Conservation (phyloP, 768 basidiomycete species). For the Russula sp. region DNA sequence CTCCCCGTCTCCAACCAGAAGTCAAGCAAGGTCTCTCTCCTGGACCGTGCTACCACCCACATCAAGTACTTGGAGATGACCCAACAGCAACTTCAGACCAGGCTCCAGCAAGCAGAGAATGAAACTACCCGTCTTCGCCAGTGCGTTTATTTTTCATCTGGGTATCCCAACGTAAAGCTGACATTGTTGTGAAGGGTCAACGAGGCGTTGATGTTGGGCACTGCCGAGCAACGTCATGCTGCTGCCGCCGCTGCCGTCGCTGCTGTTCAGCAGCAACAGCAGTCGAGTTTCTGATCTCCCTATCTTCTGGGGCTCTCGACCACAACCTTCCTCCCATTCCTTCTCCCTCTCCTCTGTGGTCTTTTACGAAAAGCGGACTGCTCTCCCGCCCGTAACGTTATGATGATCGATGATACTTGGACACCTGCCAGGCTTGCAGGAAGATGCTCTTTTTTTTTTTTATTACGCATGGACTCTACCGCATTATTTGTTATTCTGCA, state of each 20-base stretch:
- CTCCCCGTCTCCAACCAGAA: constrained; percentile 89
- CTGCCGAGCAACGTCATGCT: constrained; percentile 66
- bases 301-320: neutral
- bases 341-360: constrained; percentile 15
- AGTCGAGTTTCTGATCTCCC: constrained; percentile 42
- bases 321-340: neutral
- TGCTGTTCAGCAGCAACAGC: constrained; percentile 42
- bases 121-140: constrained; percentile 75
- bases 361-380: constrained; percentile 25
- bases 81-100: constrained; percentile 65
- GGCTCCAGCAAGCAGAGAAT: constrained; percentile 71
- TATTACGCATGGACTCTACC: constrained; percentile 24
- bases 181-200: constrained; percentile 48
- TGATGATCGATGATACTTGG: constrained; percentile 21
- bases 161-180: constrained; percentile 2
- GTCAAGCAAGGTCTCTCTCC: constrained; percentile 84
- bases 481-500: constrained; percentile 21
- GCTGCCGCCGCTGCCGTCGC: constrained; percentile 51
- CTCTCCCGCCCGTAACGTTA: constrained; percentile 19
- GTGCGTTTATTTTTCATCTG: constrained; percentile 29
- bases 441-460: constrained; percentile 14
- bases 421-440: constrained; percentile 25
- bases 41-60: constrained; percentile 84
- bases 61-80: constrained; percentile 83
- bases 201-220: constrained; percentile 84